Evolutionary conservation across 2,329 filamentous ascomycete species (phyloP).

Genomic region (Ophiostoma quercus): DNA sequence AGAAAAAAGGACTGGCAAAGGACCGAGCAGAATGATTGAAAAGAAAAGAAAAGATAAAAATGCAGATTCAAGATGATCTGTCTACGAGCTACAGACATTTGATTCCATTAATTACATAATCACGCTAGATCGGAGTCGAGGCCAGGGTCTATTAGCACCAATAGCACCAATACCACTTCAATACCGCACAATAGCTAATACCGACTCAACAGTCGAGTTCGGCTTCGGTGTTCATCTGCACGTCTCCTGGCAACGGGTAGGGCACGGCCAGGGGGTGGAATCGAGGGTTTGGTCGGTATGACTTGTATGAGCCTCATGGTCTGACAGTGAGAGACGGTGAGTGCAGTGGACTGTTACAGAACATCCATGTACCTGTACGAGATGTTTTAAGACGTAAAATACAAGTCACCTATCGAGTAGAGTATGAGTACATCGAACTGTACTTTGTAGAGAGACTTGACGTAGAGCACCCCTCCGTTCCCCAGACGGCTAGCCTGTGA

Average conservation of each 20-base stretch:
- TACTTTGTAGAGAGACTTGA: neutral
- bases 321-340: neutral
- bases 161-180: no score
- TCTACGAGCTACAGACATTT: no score
- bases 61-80: no score
- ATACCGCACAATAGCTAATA: neutral
- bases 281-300: slow-evolving; percentile 14
- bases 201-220: neutral
- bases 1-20: neutral
- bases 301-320: neutral
- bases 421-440: neutral
- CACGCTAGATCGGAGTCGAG: no score
- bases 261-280: slow-evolving; percentile 24
- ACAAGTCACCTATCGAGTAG: no score
- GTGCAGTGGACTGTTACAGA: neutral
- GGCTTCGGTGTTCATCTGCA: neutral
- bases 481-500: slow-evolving; percentile 18
- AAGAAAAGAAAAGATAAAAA: neutral
- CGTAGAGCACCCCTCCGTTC: slow-evolving; percentile 12
- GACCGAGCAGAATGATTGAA: neutral
- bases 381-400: neutral
- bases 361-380: neutral
- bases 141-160: no score
- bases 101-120: no score
- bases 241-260: slow-evolving; percentile 15